Percentiles rank a stretch among this genome's conserved stretches.
These are phyloP conservation scores for Emmonsiellopsis sp. DNA, from an alignment of 2,329 filamentous ascomycete genomes.

Conservation along the genomic window DNA sequence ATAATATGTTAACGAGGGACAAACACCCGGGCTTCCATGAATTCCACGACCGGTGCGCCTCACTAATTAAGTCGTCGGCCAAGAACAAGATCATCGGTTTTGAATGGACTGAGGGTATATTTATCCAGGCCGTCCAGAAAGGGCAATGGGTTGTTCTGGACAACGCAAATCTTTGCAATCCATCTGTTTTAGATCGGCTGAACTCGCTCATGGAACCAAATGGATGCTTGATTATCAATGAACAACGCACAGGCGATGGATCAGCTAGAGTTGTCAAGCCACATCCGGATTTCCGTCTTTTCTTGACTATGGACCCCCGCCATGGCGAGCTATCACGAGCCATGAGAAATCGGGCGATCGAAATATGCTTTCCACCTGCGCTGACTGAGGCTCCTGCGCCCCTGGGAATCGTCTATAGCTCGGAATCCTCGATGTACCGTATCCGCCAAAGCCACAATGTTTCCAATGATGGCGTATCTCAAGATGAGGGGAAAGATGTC, in stretches of 20 bases:
- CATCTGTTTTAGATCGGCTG: slow-evolving; percentile 84
- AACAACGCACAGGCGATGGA: slow-evolving; percentile 76
- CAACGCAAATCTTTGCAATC: slow-evolving; percentile 93
- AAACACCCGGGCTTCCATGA: slow-evolving; percentile 38
- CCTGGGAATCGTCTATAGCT: slow-evolving; percentile 26
- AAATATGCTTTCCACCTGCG: slow-evolving; percentile 63
- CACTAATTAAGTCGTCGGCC: slow-evolving; percentile 45
- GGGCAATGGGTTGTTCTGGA: slow-evolving; percentile 92
- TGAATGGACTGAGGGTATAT: slow-evolving; percentile 90
- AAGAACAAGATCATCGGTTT: slow-evolving; percentile 69
- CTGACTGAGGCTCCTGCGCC: slow-evolving; percentile 15
- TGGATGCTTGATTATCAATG: slow-evolving; percentile 81
- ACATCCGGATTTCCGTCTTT: slow-evolving; percentile 81
- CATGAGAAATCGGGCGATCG: slow-evolving; percentile 91
- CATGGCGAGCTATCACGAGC: slow-evolving; percentile 91
- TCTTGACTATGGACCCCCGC: slow-evolving; percentile 84
- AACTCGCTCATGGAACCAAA: slow-evolving; percentile 91
- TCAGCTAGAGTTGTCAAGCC: slow-evolving; percentile 71
- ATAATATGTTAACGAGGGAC: slow-evolving; percentile 32
- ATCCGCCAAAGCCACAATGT: slow-evolving; percentile 27
- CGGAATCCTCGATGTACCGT: slow-evolving; percentile 32
- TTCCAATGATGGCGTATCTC: slow-evolving; percentile 8
- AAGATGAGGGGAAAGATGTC: slow-evolving; percentile 10
- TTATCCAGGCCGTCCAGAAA: slow-evolving; percentile 75
- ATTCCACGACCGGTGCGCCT: slow-evolving; percentile 42